Conservation (phyloP, 106 monocot genomes). For the Dactylorhiza incarnata region DNA sequence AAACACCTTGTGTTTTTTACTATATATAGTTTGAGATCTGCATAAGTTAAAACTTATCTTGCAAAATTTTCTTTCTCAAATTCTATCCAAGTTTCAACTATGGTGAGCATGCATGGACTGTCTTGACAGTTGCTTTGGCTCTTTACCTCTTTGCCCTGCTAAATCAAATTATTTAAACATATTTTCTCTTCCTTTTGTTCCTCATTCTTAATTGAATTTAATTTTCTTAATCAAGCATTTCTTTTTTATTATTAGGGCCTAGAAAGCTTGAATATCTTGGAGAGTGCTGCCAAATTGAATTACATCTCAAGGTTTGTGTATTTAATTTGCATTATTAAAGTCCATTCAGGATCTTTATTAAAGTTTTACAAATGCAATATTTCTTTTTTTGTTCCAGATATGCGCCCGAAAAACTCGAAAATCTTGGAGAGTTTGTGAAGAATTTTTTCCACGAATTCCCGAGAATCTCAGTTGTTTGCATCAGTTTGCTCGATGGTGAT, state of each 20-base stretch:
- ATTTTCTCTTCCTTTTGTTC: background rate
- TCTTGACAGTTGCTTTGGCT: background rate
- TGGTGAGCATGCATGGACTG: background rate
- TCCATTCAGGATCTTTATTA: background rate
- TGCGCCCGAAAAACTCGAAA: conserved; percentile 37
- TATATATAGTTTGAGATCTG: too few relatives aligned
- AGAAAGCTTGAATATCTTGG: background rate
- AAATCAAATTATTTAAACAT: background rate
- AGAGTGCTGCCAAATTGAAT: background rate
- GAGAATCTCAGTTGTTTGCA: conserved; percentile 52
- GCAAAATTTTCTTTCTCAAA: background rate
- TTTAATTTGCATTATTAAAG: background rate
- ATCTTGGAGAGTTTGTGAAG: conserved; percentile 55
- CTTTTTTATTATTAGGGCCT: background rate
- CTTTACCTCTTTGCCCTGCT: background rate
- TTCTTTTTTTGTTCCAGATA: conserved; percentile 23
- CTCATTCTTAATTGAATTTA: background rate
- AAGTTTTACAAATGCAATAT: background rate
- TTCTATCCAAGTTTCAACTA: background rate
- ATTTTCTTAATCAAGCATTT: background rate
- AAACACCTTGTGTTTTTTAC: too few relatives aligned
- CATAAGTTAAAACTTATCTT: too few relatives aligned
- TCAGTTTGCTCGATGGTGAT: conserved; percentile 73
- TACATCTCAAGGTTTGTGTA: conserved; percentile 5
- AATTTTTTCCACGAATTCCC: conserved; percentile 54